phyloP scores from a whole-genome alignment of 768 basidiomycete genomes.

The Collybia mongolica region DNA sequence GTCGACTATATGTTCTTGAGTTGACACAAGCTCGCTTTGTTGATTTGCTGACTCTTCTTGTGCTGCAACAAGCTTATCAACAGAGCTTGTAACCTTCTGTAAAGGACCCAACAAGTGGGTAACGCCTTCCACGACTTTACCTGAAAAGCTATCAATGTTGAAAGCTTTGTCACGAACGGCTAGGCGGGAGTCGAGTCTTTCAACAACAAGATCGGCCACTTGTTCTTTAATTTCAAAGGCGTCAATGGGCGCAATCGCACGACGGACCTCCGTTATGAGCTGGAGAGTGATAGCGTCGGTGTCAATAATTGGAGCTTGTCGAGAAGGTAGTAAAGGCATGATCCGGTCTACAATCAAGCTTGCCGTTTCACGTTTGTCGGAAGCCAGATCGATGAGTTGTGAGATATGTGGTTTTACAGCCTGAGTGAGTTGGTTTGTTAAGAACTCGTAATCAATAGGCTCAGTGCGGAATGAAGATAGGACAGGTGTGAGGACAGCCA shows the following conservation, averaged over 20 bases:
- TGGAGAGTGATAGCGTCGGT: slow-evolving; percentile 54
- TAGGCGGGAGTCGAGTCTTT: slow-evolving; percentile 78
- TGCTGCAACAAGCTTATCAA: slow-evolving; percentile 39
- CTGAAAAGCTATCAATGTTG: slow-evolving; percentile 56
- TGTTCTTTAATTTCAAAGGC: slow-evolving; percentile 88
- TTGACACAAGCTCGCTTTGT: slow-evolving; percentile 35
- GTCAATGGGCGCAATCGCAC: slow-evolving; percentile 73
- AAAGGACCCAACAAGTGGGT: slow-evolving; percentile 39
- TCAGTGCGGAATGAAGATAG: slow-evolving; percentile 62
- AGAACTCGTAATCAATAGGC: slow-evolving; percentile 72
- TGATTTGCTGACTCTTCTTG: slow-evolving; percentile 39
- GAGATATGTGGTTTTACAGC: slow-evolving; percentile 89
- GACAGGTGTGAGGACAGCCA: slow-evolving; percentile 56
- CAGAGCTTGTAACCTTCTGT: slow-evolving; percentile 32
- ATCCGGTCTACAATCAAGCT: slow-evolving; percentile 75
- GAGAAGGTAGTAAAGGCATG: slow-evolving; percentile 58
- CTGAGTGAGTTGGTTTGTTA: slow-evolving; percentile 75
- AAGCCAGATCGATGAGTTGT: slow-evolving; percentile 85
- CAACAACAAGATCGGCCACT: slow-evolving; percentile 85
- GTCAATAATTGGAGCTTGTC: slow-evolving; percentile 36
- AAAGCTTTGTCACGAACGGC: slow-evolving; percentile 74
- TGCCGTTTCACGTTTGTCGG: slow-evolving; percentile 87
- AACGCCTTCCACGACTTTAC: slow-evolving; percentile 55
- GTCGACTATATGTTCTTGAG: slow-evolving; percentile 37
- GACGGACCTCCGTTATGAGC: slow-evolving; percentile 67